Evolutionary conservation across 352 stramenopile species (phyloP), one percentile per base, ranked within the genome.

Genomic region (Phytophthora capsici): DNA sequence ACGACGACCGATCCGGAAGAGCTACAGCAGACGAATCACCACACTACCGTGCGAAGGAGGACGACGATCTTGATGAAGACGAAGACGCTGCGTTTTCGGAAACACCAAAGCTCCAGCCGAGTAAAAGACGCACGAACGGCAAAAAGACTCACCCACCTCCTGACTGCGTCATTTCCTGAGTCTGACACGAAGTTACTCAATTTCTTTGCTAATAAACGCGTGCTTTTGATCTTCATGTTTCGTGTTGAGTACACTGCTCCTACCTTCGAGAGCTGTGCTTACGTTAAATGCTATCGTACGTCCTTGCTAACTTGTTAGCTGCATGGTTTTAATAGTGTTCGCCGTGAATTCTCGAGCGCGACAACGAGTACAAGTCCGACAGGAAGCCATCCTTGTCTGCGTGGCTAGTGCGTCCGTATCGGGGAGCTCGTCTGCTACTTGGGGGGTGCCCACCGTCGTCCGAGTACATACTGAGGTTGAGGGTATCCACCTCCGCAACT

Each of bases 111-210:
- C 40, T 62, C 16, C 28, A 55, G 8, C 66, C 56, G 50, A 89
- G 79, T 69, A 89, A 91, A 51, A 60, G 74, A 28, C 80, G 82
- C 14, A 91, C 82, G 13, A 91, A 91, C 40, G 82, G 80, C 43
- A 91, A 91, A 65, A 91, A 91, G 61, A 78, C 57, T 5, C 47
- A 68, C 17, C 66, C 69, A 14, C 55, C 70, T 3, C 59, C 69
- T 28, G 72, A 80, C 12, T 80, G 72, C 49, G 56, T 73, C 26
- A 71, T 80, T 57, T 78, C 72, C 13, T 80, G 32, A 66, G 26
- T 16, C 14, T 45, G 25, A 30, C 14, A 7, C 20, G 23, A 45
- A 34, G 28, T 1, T 34, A 9, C 28, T 34, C 28, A 34, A 34
- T 16, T 34, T 12, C 45, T 19, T 34, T 9, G 5, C 16, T 54